These are phyloP conservation scores for Podaxis sp. DNA, from an alignment of 768 basidiomycete species.

Conservation along the genomic window DNA sequence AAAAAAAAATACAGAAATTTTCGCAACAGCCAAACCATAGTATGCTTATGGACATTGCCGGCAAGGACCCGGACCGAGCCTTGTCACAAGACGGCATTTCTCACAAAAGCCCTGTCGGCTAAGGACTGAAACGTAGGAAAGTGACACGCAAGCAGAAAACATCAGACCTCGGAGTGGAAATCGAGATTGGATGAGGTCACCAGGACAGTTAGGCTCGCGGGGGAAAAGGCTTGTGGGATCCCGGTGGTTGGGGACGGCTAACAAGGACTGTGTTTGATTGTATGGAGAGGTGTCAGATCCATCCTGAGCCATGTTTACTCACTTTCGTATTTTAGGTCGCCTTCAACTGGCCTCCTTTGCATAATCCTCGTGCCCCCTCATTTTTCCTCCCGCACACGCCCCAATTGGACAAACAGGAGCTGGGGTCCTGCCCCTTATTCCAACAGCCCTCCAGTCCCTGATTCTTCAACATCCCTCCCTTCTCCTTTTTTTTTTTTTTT, in stretches of 20 bases:
- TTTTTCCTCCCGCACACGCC: background rate
- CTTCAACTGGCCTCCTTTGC: background rate
- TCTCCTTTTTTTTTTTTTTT: conserved; percentile 11
- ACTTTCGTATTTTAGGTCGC: background rate
- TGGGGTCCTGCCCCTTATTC: background rate
- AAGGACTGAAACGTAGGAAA: background rate
- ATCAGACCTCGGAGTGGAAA: background rate
- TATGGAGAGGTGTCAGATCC: background rate
- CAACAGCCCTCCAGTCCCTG: conserved; percentile 1
- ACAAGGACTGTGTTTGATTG: background rate
- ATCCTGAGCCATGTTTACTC: background rate
- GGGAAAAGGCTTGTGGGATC: background rate
- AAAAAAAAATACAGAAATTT: background rate
- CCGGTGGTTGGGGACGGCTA: background rate
- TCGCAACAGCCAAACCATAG: background rate
- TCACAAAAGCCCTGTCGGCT: background rate
- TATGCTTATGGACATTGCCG: background rate
- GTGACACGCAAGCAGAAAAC: background rate
- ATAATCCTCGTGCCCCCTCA: background rate
- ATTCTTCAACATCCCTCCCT: background rate
- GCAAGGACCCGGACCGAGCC: background rate
- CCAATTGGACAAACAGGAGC: conserved; percentile 1
- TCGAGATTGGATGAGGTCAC: background rate
- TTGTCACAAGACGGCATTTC: background rate
- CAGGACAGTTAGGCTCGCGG: background rate